Base-by-base conservation (phyloP, 805 yeast genomes). In the Candida qinlingensis region DNA sequence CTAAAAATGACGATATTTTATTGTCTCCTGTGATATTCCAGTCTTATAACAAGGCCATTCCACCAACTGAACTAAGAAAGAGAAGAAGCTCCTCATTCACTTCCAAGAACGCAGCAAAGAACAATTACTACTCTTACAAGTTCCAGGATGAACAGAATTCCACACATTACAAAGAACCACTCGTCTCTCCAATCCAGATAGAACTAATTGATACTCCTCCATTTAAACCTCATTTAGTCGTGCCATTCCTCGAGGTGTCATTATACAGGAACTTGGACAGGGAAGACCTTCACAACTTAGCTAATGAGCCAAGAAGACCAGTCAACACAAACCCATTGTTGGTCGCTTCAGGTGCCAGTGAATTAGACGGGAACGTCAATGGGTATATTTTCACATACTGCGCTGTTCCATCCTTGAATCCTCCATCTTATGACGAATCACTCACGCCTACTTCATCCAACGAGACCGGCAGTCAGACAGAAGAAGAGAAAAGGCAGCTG, bases 291-390 rank as follows among this genome's bases (percentile, higher is more conserved):
- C 73, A 73, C 42, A 84, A 84, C 44, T 66, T 86, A 44, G 86
- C 85, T 5, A 71, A 79, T 51, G 84, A 77, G 53, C 86, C 86
- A 7, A 60, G 85, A 43, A 68, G 71, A 50, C 81, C 83, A 4
- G 85, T 80, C 0, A 73, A 78, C 10, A 82, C 88, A 6, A 81
- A 80, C 45, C 86, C 91, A 3, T 62, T 86, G 47, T 63, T 86
- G 10, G 87, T 83, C 4, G 92, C 89, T 5, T 81, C 88, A 37
- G 94, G 94, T 1, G 87, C 90, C 5, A 77, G 87, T 39, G 92
- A 85, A 51, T 64, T 86, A 55, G 85, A 86, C 60, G 91, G 90
- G 5, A 72, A 79, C 33, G 75, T 86, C n/a, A 85, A 84, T 60
- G 92, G 91, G 0, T 86, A 86, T 61, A 70, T 84, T 39, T 72